Conservation (phyloP, 495 filamentous ascomycete genomes). For the Neurospora tetrasperma region DNA sequence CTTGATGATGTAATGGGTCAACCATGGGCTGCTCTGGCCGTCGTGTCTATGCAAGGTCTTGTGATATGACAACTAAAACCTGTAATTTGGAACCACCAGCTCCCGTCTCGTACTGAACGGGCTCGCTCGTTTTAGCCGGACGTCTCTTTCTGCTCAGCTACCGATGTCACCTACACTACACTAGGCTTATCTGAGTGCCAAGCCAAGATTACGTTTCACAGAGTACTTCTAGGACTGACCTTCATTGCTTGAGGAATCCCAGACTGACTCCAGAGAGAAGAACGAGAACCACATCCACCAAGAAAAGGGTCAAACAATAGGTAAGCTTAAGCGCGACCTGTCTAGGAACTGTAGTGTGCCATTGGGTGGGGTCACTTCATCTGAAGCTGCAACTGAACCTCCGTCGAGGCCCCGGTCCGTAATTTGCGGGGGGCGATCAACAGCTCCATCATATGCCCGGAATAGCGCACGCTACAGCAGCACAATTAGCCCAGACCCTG, state of each 20-base stretch:
- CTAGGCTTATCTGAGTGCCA: not conserved
- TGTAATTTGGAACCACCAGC: not conserved
- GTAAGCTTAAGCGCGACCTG: not conserved
- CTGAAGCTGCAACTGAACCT: not conserved
- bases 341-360: not conserved
- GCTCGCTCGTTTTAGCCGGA: not conserved
- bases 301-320: not conserved
- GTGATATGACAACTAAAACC: not conserved
- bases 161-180: not conserved
- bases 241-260: not conserved
- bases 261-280: not conserved
- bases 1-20: not conserved
- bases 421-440: not conserved
- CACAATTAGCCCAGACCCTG: conserved; percentile 1
- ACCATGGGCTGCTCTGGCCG: not conserved
- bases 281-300: too few relatives aligned
- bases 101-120: not conserved
- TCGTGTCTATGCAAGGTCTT: not conserved
- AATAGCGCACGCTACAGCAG: not conserved
- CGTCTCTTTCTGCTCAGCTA: not conserved
- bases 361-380: not conserved
- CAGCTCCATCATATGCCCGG: not conserved
- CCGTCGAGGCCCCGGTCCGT: not conserved
- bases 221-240: not conserved
- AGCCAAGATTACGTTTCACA: not conserved